Base-by-base conservation (phyloP, 2,329 filamentous ascomycete species). In the Aspergillus brasiliensis region DNA sequence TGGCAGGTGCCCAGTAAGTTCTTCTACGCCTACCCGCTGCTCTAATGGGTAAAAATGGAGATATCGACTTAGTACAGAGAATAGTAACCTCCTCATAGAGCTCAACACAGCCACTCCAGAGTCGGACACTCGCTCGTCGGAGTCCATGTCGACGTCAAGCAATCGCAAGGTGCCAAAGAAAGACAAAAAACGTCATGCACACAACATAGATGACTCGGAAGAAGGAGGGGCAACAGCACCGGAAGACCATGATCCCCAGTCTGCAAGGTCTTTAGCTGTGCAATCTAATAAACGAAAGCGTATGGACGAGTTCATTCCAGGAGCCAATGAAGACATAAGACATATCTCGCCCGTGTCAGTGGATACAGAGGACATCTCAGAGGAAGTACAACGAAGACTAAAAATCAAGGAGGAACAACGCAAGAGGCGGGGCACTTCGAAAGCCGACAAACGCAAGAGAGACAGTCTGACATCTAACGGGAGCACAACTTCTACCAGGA, bases 361-460 rank as follows among this genome's bases (percentile, higher is more conserved):
- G 15, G 75, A 77, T 40, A 75, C 73, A 23, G 78, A 81, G 55
- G 78, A 81, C 60, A 81, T 81, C 49, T 79, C 78, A 3, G 75
- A 71, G 10, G 79, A 80, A 51, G 80, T 82, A 0, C 77, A 80
- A 56, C 74, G 75, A 17, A 71, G 78, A n/a, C 58, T 81, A 37
- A 73, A 71, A 48, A 76, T 79, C 42, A 80, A 76, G 57, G 78
- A 80, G 59, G 75, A 78, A 52, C 68, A 67, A 11, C 74, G 77
- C 3, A 71, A 66, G 34, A 71, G 67, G 53, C 62, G 60, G 17
- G 27, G 38, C n/a, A 71, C 71, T 48, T 59, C 71, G 2, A 75
- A 74, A 48, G 61, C 68, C 4, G 73, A 77, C 44, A 76, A 71
- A 11, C 54, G 59, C 19, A 73, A 81, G 76, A 65, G 74, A 66